Base-by-base conservation (phyloP, 2,329 filamentous ascomycete genomes). In the Fusarium compactum region DNA sequence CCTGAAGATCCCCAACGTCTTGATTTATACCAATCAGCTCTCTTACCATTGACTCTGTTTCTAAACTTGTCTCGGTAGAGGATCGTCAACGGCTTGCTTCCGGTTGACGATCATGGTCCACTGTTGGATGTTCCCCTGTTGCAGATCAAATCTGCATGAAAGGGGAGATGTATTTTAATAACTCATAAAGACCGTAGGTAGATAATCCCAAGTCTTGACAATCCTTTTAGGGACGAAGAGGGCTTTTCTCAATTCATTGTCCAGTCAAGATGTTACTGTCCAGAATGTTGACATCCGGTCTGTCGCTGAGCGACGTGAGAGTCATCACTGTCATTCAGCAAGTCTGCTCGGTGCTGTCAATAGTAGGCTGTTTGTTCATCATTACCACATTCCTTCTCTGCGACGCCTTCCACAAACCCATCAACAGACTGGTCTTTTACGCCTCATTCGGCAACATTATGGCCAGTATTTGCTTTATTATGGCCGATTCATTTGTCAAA, bases 401-500 rank as follows among this genome's bases (percentile, higher is more conserved):
- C 8, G 59, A 62, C 7, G 59, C 59, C 0, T 62, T 62, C 1
- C 46, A 62, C 5, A 62, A 62, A n/a, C 59, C 59, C 0, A 54
- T 62, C 0, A 54, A 62, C 6, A 30, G 57, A 0, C 40, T 62
- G 1, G 59, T 62, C 0, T 62, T 62, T 10, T 62, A 62, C 2
- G 59, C 59, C 5, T 62, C 57, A 1, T 54, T 62, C 6, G 57
- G 59, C 2, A 62, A 62, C 7, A 62, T 62, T 8, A 54, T 62
- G 40, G 59, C 59, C 7, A 62, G 59, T 2, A 46, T 62, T 18
- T 62, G 59, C 57, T 62, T 62, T 8, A 62, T 62, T 8, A 46
- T 62, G 46, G 59, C 59, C 0, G 59, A 62, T 27, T 62, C 57
- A 2, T 62, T 62, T 9, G 20, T 62, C 8, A 32, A 62, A 4